These are phyloP conservation scores for Colletotrichum orbiculare DNA, from an alignment of 2,329 filamentous ascomycete genomes.

Conservation along the genomic window DNA sequence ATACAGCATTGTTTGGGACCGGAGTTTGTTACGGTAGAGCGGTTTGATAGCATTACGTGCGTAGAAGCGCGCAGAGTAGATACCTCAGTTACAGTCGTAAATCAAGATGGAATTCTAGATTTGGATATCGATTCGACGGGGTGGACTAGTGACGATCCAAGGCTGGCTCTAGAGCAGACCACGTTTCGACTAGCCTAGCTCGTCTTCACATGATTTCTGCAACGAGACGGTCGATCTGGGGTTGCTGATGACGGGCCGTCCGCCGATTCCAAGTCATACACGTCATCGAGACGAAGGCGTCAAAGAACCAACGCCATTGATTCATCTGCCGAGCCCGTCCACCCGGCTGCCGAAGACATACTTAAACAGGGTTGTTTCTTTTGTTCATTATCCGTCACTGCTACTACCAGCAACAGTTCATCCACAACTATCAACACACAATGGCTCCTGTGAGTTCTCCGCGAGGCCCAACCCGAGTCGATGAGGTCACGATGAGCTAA, in stretches of 20 bases:
- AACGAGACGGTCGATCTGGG: slow-evolving; percentile 9
- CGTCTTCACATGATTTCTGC: slow-evolving; percentile 24
- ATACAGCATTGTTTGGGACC: not conserved
- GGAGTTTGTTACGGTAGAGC: slow-evolving; percentile 6
- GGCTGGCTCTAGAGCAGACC: not conserved
- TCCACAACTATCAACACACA: not conserved
- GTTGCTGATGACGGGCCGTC: not conserved
- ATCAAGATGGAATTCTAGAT: not conserved
- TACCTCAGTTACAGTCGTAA: slow-evolving; percentile 13
- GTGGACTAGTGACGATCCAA: not conserved
- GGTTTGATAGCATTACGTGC: slow-evolving; percentile 21
- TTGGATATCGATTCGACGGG: not conserved
- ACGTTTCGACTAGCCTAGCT: not conserved
- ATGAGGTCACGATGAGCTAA: not conserved
- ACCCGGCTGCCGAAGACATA: not conserved
- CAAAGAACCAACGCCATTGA: slow-evolving; percentile 19
- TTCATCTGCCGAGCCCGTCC: not conserved
- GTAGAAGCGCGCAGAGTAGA: slow-evolving; percentile 2
- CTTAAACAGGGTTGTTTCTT: not conserved
- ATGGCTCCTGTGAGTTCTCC: slow-evolving; percentile 30
- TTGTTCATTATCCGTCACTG: not conserved
- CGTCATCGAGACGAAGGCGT: slow-evolving; percentile 36
- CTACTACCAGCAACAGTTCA: not conserved
- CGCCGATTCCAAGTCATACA: slow-evolving; percentile 32
- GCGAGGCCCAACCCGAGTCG: not conserved